Evolutionary conservation across 495 filamentous ascomycete species (phyloP), one percentile per base, ranked within the genome.

Genomic region (Neurospora sp.): DNA sequence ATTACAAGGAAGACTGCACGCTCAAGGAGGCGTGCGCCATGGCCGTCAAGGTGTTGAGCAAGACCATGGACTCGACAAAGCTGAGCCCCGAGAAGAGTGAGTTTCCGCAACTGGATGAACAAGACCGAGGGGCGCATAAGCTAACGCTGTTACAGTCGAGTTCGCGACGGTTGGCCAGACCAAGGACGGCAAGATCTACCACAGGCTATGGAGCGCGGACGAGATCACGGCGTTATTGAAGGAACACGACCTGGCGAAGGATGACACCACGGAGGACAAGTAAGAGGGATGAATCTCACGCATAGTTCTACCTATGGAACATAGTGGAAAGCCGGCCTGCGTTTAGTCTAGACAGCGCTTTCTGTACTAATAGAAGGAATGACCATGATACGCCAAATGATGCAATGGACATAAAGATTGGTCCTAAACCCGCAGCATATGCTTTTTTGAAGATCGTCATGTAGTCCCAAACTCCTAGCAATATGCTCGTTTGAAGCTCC

Each of bases 31-130:
- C 96, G 8, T 98, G 96, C 84, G 94, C 90, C 48, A 91, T 98
- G 89, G 96, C 96, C 27, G 94, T 99, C 77, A 99, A 99, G 89
- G 96, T 98, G 71, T 84, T 99, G 75, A 98, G 95, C 88, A 99
- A 99, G 90, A 99, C 96, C 4, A 99, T 99, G 96, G 96, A 99
- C 83, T 95, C 93, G 53, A 98, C 96, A 7, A 98, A 97, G 87
- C 83, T 99, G 78, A 97, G 93, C 87, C 97, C 94, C 79, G 94
- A 98, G 86, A 99, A 99, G 88, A 97, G 94, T 97, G 84, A 80
- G 35, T 35, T 35, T 35, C 35, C 35, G 35, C 35, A 35, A 35
- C 35, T 35, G 35, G 5, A 35, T 35, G 35, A 35, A 35, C 35
- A 35, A 35, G 35, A 35, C 35, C 0, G 35, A 35, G 35, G 35